Conservation (phyloP, 495 filamentous ascomycete genomes). For the Daldinia bambusicola region DNA sequence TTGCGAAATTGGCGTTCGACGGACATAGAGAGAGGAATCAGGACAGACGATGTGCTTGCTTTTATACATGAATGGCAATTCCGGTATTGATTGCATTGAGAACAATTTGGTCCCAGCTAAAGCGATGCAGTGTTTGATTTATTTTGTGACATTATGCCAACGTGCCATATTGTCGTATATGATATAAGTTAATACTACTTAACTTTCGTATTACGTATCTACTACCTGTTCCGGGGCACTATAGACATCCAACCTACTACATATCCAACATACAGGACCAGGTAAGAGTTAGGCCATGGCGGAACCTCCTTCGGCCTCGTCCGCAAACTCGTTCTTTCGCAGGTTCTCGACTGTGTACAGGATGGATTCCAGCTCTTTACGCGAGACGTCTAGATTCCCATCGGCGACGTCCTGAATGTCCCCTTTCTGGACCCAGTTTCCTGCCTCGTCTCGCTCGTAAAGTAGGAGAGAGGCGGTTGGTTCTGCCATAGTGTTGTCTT, state of each 20-base stretch:
- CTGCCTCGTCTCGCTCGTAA: constrained; percentile 33
- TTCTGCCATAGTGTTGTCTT: constrained; percentile 1
- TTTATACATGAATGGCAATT: constrained; percentile 30
- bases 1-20: constrained; percentile 40
- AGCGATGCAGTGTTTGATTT: neutral
- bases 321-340: constrained; percentile 72
- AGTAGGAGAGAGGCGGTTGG: constrained; percentile 26
- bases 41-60: constrained; percentile 42
- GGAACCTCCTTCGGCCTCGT: constrained; percentile 41
- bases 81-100: constrained; percentile 36
- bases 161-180: neutral
- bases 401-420: constrained; percentile 33
- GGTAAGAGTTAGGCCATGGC: neutral
- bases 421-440: constrained; percentile 21
- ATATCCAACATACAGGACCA: neutral
- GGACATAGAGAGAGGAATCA: constrained; percentile 42
- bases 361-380: constrained; percentile 62
- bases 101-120: neutral
- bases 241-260: too few species aligned
- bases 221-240: too few species aligned
- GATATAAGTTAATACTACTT: neutral
- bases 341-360: constrained; percentile 79
- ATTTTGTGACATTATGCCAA: constrained; percentile 2
- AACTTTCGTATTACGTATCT: neutral
- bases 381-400: constrained; percentile 45